Evolutionary conservation across 257 asterid species (phyloP).

Genomic region (Buddleja alternifolia): DNA sequence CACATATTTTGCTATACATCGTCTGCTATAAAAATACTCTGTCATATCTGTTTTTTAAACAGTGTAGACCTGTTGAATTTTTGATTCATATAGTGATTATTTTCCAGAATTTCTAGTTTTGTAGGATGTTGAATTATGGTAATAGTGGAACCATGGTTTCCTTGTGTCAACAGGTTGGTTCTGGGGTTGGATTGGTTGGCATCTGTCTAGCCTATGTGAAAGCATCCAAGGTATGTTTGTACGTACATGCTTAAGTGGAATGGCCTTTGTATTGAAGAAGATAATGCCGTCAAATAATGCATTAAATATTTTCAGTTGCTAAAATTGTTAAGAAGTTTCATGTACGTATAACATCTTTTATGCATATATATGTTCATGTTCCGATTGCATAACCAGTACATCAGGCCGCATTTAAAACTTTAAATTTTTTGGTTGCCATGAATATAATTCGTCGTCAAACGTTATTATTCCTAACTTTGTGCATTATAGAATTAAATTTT

Average conservation of each 20-base stretch:
- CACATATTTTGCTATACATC: background rate
- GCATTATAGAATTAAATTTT: background rate
- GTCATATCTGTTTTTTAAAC: background rate
- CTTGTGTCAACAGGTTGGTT: slow-evolving; percentile 69
- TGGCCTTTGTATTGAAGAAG: slow-evolving; percentile 2
- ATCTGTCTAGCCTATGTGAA: slow-evolving; percentile 74
- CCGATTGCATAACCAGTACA: background rate
- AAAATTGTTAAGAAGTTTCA: background rate
- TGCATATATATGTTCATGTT: background rate
- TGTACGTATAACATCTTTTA: background rate
- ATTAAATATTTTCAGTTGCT: background rate
- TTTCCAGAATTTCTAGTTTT: background rate
- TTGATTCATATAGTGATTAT: background rate
- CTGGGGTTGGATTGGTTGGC: slow-evolving; percentile 95
- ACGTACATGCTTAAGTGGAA: background rate
- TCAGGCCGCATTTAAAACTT: background rate
- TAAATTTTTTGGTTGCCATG: no score
- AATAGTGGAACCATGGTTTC: slow-evolving; percentile 16
- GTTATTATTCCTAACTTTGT: background rate
- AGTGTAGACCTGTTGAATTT: background rate
- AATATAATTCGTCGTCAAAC: background rate
- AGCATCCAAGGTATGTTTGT: slow-evolving; percentile 69
- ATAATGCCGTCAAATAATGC: background rate
- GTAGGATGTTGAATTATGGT: background rate
- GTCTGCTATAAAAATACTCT: background rate